Evolutionary conservation across 2,329 filamentous ascomycete species (phyloP).

Genomic region (Monosporascus sp.): DNA sequence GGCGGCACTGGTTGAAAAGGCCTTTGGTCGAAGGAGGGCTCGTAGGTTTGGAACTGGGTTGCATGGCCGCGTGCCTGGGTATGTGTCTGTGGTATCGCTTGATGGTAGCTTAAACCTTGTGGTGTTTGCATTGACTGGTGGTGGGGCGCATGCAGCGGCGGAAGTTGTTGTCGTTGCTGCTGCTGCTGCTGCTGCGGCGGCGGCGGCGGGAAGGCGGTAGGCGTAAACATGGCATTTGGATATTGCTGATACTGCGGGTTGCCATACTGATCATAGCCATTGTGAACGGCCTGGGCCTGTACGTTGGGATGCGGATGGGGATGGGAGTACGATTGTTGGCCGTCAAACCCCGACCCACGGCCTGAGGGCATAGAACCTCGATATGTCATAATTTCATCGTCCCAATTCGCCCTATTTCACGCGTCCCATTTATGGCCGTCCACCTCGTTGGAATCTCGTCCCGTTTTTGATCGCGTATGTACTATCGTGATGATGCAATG

Average conservation of each 20-base stretch:
- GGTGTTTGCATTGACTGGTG: constrained; percentile 19
- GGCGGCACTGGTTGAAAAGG: constrained; percentile 15
- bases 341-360: constrained; percentile 26
- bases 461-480: no score
- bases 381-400: constrained; percentile 31
- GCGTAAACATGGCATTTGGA: constrained; percentile 13
- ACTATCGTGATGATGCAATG: background rate
- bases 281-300: constrained; percentile 9
- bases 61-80: constrained; percentile 19
- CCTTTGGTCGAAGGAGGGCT: constrained; percentile 25
- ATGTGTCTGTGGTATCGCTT: constrained; percentile 14
- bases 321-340: constrained; percentile 18
- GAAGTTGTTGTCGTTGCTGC: constrained; percentile 18
- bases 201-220: constrained; percentile 4
- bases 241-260: constrained; percentile 19
- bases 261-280: constrained; percentile 22
- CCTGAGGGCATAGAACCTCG: constrained; percentile 25
- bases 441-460: background rate
- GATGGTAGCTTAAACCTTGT: constrained; percentile 22
- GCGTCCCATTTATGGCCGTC: background rate
- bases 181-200: constrained; percentile 14
- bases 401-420: constrained; percentile 9
- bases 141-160: constrained; percentile 16
- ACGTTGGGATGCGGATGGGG: constrained; percentile 2
- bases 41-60: constrained; percentile 24